These are phyloP conservation scores for Diophrys sp. DNA, from an alignment of 73 alveolate species.

Conservation along the genomic window DNA sequence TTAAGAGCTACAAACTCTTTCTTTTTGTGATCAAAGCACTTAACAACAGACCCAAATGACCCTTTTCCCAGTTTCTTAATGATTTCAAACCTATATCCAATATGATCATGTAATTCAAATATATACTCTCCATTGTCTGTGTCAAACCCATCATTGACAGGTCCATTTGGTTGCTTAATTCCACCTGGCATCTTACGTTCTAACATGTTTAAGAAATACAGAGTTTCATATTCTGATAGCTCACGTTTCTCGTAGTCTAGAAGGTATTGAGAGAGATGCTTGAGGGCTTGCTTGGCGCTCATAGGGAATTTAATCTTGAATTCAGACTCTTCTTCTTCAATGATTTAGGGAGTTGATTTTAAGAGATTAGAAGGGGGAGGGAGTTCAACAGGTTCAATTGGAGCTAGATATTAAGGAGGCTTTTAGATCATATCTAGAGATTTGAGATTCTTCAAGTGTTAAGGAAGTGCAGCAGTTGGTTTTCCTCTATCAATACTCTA, in stretches of 20 bases:
- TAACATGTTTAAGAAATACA: constrained; percentile 16
- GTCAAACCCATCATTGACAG: constrained; percentile 43
- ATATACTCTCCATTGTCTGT: constrained; percentile 85
- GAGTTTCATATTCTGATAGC: constrained; percentile 12
- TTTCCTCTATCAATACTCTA: background rate
- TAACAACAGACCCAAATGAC: constrained; percentile 86
- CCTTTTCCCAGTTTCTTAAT: constrained; percentile 91
- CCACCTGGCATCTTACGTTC: constrained; percentile 31
- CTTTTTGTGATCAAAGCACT: constrained; percentile 83
- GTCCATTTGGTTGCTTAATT: constrained; percentile 9
- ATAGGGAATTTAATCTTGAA: constrained; percentile 20
- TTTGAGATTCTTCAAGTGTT: background rate
- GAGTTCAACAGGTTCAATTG: background rate
- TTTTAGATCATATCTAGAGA: background rate
- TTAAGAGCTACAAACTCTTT: constrained; percentile 85
- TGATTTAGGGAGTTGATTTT: background rate
- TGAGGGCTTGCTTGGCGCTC: constrained; percentile 5
- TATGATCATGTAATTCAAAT: constrained; percentile 69
- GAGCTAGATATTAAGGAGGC: background rate
- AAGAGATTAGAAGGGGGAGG: background rate
- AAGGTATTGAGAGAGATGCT: constrained; percentile 1
- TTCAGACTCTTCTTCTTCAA: background rate
- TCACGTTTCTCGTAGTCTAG: constrained; percentile 14
- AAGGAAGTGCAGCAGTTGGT: background rate
- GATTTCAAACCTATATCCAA: constrained; percentile 88